Base-by-base conservation (phyloP, 2,329 filamentous ascomycete genomes). In the Ophiostoma himal-ulmi region DNA sequence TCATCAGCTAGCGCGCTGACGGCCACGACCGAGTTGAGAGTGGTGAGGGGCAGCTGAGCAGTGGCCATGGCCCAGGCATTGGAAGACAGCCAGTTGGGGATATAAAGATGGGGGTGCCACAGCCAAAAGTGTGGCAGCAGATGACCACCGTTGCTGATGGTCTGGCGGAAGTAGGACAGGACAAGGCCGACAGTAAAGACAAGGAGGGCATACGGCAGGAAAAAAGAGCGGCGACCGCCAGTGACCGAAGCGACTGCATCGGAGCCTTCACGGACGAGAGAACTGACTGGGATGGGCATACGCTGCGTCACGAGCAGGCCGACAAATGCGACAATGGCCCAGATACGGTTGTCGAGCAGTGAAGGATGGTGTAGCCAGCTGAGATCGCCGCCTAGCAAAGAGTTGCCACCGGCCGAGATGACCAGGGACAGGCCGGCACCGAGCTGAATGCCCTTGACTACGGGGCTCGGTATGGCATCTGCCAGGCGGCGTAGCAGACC, bases 371-470 rank as follows among this genome's bases (percentile, higher is more conserved):
- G 77, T 1, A 83, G 80, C 92, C 93, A 96, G 14, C 83, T 82
- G 4, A 97, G 82, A 22, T 65, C 39, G 2, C 88, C 87, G 22
- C 84, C 82, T 14, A 95, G 83, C 71, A 96, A 84, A 66, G 83
- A 85, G 0, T 84, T 83, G 0, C 84, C 83, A 3, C 92, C 93
- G 8, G 93, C 92, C 14, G 91, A 91, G 71, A 96, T 85, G 69
- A 93, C 86, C 20, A 98, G 85, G 20, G 91, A 93, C 67, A 98
- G 82, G 1, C 94, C 94, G 5, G 94, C 94, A 52, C 94, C 94
- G 67, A 97, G 88, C 80, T 98, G 95, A 74, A 98, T 97, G 39
- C 94, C 94, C 78, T 96, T 97, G 69, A 98, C 89, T 0, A 98
- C 91, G 0, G 94, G 92, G 17, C 94, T 87, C 0, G 94, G 94